Evolutionary conservation across 1,284 basidiomycete species (phyloP), one percentile per base, ranked within the genome.

Genomic region (Salmacisia buchloeana): DNA sequence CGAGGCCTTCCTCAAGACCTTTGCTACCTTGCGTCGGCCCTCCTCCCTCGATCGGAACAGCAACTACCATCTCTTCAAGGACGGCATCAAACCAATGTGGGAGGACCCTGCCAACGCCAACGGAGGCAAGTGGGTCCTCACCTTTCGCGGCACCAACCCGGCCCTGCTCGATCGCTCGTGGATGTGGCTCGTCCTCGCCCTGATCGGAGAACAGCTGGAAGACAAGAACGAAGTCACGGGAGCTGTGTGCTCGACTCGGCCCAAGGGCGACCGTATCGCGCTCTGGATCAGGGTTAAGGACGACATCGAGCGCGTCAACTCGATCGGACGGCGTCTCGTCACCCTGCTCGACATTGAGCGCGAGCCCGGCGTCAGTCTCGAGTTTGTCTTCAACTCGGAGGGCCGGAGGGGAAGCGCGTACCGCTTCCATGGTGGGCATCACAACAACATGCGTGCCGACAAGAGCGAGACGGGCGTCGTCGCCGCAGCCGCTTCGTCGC

Each of bases 1-100:
- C 62, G 90, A 96, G 80, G 85, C 87, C 29, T 96, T 93, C 83
- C 93, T 91, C 76, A 86, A 89, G n/a, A 90, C 92, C 82, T 90
- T 94, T 83, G 92, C 94, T 81, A 94, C 92, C 86, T 86, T 94
- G 66, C 91, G 92, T 80, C 88, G 89, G 1, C 93, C 93, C 1
- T 92, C 90, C 56, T 86, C 87, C 71, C 85, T 96, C 39, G 89
- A 91, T 70, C 87, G 87, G 70, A 90, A 91, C 80, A 88, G 89
- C 39, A 94, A 93, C 81, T 94, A 94, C 77, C 93, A 96, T 78
- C 83, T 96, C 62, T 97, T 97, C 86, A 96, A 96, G 81, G 84
- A 86, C 31, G 89, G 89, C 36, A 83, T 84, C 67, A 92, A 91
- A 77, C 89, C 92, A 43, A 94, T 94, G 90, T 96, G 93, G 92